phyloP scores from a whole-genome alignment of 805 yeast genomes.

The Candida taoyuanica region DNA sequence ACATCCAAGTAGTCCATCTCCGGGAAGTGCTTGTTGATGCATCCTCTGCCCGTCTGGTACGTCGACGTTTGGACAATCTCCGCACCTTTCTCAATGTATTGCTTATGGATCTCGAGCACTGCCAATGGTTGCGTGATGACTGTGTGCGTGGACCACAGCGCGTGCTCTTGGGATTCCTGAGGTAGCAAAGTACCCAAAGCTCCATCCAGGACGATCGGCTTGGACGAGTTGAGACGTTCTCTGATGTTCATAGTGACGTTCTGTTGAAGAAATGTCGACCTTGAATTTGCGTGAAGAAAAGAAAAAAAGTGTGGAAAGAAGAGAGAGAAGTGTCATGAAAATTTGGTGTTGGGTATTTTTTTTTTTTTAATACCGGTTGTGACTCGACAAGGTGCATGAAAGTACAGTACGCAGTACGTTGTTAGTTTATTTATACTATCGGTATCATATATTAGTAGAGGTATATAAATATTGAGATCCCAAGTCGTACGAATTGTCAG shows the following conservation, averaged over 20 bases:
- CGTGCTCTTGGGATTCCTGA: constrained; percentile 19
- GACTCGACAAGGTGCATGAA: no score
- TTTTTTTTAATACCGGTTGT: no score
- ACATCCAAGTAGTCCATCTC: constrained; percentile 18
- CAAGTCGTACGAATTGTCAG: no score
- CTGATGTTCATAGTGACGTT: constrained; percentile 1
- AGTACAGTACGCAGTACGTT: no score
- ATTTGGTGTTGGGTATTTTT: no score
- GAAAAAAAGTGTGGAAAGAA: background rate
- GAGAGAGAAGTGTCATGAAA: background rate
- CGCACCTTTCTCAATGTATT: constrained; percentile 50
- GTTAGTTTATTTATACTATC: no score
- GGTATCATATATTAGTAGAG: no score
- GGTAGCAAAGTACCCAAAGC: constrained; percentile 24
- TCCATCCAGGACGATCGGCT: constrained; percentile 21
- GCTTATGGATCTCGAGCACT: constrained; percentile 43
- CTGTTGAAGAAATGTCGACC: background rate
- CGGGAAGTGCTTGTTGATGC: constrained; percentile 31
- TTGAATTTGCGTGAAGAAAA: no score
- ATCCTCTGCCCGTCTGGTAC: constrained; percentile 41
- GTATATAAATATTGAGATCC: no score
- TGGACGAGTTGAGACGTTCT: constrained; percentile 3
- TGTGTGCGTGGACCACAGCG: constrained; percentile 59
- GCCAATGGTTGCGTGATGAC: constrained; percentile 39
- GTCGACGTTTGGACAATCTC: constrained; percentile 50